Percentiles rank a stretch among this genome's conserved stretches.
These are phyloP conservation scores for Didymella exigua DNA, from an alignment of 2,329 filamentous ascomycete genomes.

Conservation along the genomic window DNA sequence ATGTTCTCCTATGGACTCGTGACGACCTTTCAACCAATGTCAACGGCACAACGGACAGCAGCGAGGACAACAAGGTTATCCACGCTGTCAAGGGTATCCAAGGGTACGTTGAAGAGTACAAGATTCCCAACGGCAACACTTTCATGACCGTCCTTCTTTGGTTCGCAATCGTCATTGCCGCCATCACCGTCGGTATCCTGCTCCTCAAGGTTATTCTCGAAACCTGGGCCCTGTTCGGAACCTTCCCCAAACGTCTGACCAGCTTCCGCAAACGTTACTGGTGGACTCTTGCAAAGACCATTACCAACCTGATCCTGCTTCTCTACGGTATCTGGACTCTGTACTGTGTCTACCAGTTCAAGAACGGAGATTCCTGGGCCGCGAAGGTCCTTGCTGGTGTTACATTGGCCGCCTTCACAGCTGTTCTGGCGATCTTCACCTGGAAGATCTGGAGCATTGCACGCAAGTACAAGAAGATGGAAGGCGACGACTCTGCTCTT, in stretches of 20 bases:
- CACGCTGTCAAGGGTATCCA: conserved; percentile 75
- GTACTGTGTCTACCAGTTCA: conserved; percentile 97
- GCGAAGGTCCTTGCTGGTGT: conserved; percentile 82
- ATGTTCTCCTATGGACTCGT: conserved; percentile 59
- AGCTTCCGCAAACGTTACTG: conserved; percentile 97
- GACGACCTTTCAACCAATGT: conserved; percentile 48
- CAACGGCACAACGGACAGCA: conserved; percentile 49
- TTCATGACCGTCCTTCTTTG: conserved; percentile 95
- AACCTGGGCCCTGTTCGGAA: conserved; percentile 86
- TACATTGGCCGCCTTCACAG: conserved; percentile 81
- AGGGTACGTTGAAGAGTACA: conserved; percentile 80
- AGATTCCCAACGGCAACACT: conserved; percentile 85
- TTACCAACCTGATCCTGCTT: conserved; percentile 87
- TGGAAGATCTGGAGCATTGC: conserved; percentile 83
- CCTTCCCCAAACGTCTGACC: conserved; percentile 77
- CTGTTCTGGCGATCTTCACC: conserved; percentile 78
- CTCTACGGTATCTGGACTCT: conserved; percentile 95
- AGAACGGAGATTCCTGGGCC: conserved; percentile 90
- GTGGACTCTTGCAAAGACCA: conserved; percentile 85
- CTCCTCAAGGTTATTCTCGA: conserved; percentile 92
- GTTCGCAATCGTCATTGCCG: conserved; percentile 83
- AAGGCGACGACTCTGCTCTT: conserved; percentile 74
- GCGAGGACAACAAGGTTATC: conserved; percentile 52
- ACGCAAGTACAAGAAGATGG: conserved; percentile 71
- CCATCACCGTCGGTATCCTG: conserved; percentile 83